phyloP scores from a whole-genome alignment of 208 protist species.

The Leishmania amazonensis region DNA sequence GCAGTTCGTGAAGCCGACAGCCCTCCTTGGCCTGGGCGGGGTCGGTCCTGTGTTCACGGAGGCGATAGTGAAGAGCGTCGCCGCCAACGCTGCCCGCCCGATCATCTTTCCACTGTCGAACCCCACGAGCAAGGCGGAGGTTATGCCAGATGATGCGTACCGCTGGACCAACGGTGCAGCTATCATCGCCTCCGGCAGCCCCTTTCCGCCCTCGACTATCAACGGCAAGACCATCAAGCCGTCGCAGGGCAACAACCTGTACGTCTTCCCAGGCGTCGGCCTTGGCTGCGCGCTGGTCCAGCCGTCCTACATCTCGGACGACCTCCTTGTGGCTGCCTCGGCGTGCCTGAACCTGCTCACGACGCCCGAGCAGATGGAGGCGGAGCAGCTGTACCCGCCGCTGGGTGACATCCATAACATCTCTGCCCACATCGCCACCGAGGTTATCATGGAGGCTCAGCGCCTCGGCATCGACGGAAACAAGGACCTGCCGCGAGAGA shows the following conservation, averaged over 20 bases:
- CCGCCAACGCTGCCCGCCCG: slow-evolving; percentile 78
- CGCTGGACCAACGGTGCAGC: slow-evolving; percentile 91
- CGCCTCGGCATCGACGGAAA: slow-evolving; percentile 61
- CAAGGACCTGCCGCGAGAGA: slow-evolving; percentile 49
- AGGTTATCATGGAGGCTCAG: slow-evolving; percentile 71
- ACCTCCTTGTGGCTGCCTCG: slow-evolving; percentile 88
- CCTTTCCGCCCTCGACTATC: slow-evolving; percentile 91
- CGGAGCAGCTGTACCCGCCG: slow-evolving; percentile 71
- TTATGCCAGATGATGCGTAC: slow-evolving; percentile 94
- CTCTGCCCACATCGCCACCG: slow-evolving; percentile 73
- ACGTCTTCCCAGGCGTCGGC: slow-evolving; percentile 96
- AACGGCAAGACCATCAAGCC: slow-evolving; percentile 84
- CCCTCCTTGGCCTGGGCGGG: slow-evolving; percentile 94
- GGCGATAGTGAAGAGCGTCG: slow-evolving; percentile 87
- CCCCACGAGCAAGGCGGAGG: slow-evolving; percentile 91
- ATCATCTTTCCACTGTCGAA: slow-evolving; percentile 98
- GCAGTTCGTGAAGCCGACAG: slow-evolving; percentile 94
- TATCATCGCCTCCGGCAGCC: slow-evolving; percentile 96
- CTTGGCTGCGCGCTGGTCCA: slow-evolving; percentile 83
- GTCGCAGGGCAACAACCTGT: slow-evolving; percentile 98
- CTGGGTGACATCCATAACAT: slow-evolving; percentile 77
- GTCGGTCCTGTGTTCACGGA: slow-evolving; percentile 94
- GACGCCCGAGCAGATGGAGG: slow-evolving; percentile 45
- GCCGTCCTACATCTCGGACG: slow-evolving; percentile 85
- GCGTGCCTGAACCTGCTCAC: slow-evolving; percentile 66